phyloP scores from a whole-genome alignment of 495 filamentous ascomycete genomes.

The Penicillium atrosanguineum region DNA sequence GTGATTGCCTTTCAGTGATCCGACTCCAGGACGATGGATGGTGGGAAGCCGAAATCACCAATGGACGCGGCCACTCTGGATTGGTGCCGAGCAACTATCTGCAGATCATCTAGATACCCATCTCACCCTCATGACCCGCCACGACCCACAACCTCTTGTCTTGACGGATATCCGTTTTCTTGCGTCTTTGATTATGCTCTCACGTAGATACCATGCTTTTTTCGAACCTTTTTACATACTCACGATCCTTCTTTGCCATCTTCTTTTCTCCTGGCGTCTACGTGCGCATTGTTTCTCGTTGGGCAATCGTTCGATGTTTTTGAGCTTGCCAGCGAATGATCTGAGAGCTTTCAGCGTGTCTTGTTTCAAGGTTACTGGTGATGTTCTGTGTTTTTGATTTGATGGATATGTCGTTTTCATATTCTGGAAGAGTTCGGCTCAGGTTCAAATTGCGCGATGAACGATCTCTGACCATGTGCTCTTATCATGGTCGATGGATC shows the following conservation, averaged over 20 bases:
- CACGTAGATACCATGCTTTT: slow-evolving; percentile 31
- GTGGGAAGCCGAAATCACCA: slow-evolving; percentile 97
- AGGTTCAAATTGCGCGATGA: slow-evolving; percentile 20
- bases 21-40: slow-evolving; percentile 96
- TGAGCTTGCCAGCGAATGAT: background rate
- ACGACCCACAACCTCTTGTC: slow-evolving; percentile 19
- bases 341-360: slow-evolving; percentile 11
- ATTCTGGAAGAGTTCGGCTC: slow-evolving; percentile 15
- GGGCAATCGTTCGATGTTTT: slow-evolving; percentile 4
- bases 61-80: slow-evolving; percentile 68
- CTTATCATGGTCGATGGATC: slow-evolving; percentile 4
- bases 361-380: slow-evolving; percentile 4
- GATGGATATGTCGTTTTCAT: background rate
- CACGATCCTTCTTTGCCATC: slow-evolving; percentile 17
- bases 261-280: slow-evolving; percentile 12
- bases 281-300: slow-evolving; percentile 6
- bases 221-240: slow-evolving; percentile 23
- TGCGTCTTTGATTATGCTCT: slow-evolving; percentile 21
- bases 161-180: slow-evolving; percentile 24
- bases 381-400: background rate
- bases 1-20: slow-evolving; percentile 85
- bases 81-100: slow-evolving; percentile 98
- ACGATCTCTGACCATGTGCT: slow-evolving; percentile 17
- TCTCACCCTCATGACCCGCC: slow-evolving; percentile 25
- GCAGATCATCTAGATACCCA: slow-evolving; percentile 52